Evolutionary conservation across 768 basidiomycete genomes (phyloP).

Genomic region (Tylopilus balloui): DNA sequence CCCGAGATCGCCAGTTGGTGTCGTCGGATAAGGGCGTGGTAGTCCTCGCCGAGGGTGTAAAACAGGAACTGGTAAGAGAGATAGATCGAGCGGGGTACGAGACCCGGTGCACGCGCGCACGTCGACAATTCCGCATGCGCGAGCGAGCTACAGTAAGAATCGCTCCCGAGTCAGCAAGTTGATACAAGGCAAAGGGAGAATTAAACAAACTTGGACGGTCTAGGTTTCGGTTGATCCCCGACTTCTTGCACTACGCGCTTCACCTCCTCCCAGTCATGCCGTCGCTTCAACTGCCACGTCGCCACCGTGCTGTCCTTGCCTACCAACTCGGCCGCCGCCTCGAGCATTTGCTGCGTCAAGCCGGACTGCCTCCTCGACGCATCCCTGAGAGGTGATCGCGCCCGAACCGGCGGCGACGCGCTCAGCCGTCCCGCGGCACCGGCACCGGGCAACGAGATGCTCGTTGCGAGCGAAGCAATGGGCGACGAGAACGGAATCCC

Average conservation of each 20-base stretch:
- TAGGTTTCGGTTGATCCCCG: conserved; percentile 3
- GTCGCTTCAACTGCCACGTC: conserved; percentile 59
- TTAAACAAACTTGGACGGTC: conserved; percentile 14
- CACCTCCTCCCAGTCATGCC: conserved; percentile 51
- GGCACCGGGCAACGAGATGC: conserved; percentile 57
- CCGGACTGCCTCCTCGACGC: conserved; percentile 28
- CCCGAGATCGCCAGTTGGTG: conserved; percentile 57
- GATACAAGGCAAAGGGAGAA: background rate
- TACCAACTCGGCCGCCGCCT: conserved; percentile 33
- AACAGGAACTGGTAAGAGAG: conserved; percentile 84
- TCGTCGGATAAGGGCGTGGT: conserved; percentile 69
- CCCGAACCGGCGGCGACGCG: conserved; percentile 23
- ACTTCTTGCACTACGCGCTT: conserved; percentile 26
- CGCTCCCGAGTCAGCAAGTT: background rate
- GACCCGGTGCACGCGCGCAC: conserved; percentile 48
- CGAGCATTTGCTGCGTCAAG: conserved; percentile 33
- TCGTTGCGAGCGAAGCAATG: conserved; percentile 41
- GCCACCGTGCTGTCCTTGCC: conserved; percentile 46
- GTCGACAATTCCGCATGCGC: conserved; percentile 83
- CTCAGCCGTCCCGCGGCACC: conserved; percentile 40
- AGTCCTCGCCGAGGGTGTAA: conserved; percentile 68
- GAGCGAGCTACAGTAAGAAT: conserved; percentile 41
- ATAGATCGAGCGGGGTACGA: conserved; percentile 75
- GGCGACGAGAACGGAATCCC: conserved; percentile 25
- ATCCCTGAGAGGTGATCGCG: conserved; percentile 25